Evolutionary conservation across 257 asterid genomes (phyloP).

Genomic region (Rauvolfia tetraphylla): DNA sequence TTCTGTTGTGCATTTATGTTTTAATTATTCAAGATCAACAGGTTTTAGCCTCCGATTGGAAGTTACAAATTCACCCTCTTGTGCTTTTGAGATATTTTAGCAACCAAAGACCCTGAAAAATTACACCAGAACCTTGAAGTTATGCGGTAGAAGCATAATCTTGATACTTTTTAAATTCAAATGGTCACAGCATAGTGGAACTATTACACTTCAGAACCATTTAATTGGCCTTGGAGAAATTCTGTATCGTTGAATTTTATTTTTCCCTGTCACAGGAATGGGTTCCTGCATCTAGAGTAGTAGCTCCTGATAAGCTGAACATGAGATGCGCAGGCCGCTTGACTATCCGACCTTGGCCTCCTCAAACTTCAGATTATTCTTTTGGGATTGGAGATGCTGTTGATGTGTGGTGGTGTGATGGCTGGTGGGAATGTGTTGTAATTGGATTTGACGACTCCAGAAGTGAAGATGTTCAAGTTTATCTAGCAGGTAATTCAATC

Average conservation of each 20-base stretch:
- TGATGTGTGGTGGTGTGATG: constrained; percentile 70
- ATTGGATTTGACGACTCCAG: constrained; percentile 27
- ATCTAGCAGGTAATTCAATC: constrained; percentile 42
- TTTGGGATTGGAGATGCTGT: constrained; percentile 53
- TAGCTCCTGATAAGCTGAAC: constrained; percentile 45
- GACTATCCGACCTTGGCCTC: constrained; percentile 56
- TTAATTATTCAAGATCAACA: not conserved
- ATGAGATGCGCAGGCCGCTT: constrained; percentile 51
- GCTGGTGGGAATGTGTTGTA: constrained; percentile 80
- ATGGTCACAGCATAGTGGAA: not conserved
- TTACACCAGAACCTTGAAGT: not conserved
- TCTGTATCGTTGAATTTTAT: not conserved
- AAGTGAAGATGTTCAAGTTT: constrained; percentile 33
- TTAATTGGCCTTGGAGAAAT: not conserved
- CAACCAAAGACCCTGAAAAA: not conserved
- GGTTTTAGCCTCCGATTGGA: not conserved
- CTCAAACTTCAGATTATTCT: constrained; percentile 12
- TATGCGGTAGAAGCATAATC: not conserved
- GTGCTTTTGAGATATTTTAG: not conserved
- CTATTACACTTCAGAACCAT: not conserved
- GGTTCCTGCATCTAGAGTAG: constrained; percentile 39
- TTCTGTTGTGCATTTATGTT: not conserved
- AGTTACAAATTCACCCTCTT: not conserved
- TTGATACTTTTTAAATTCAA: not conserved
- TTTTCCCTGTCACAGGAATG: constrained; percentile 43